Evolutionary conservation across 305 asterid species (phyloP).

Genomic region (Solanum hybrid): DNA sequence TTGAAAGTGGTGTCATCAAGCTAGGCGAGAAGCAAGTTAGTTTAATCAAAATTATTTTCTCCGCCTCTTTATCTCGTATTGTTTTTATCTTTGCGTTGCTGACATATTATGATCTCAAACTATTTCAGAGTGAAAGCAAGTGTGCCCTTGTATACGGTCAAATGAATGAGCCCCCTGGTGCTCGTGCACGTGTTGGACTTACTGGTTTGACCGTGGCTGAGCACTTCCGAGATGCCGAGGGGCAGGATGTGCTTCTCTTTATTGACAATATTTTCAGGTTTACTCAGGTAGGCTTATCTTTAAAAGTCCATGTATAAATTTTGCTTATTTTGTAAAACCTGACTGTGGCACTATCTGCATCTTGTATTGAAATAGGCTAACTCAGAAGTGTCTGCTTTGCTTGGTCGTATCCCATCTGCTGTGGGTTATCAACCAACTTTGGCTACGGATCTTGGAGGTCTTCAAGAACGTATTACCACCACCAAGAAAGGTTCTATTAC

Average conservation of each 20-base stretch:
- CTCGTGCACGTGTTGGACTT: slow-evolving; percentile 99
- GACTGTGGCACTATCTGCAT: neutral
- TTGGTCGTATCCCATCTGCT: slow-evolving; percentile 99
- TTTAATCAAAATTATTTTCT: neutral
- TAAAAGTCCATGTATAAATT: neutral
- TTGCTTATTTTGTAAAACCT: neutral
- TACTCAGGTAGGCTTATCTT: slow-evolving; percentile 53
- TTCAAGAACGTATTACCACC: slow-evolving; percentile 94
- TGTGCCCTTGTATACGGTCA: slow-evolving; percentile 98
- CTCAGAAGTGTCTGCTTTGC: slow-evolving; percentile 98
- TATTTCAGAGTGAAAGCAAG: slow-evolving; percentile 69
- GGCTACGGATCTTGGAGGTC: slow-evolving; percentile 99
- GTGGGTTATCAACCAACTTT: slow-evolving; percentile 97
- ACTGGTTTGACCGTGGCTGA: slow-evolving; percentile 96
- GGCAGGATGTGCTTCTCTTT: slow-evolving; percentile 97
- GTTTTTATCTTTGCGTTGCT: neutral
- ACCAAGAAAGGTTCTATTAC: slow-evolving; percentile 93
- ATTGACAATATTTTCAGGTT: slow-evolving; percentile 94
- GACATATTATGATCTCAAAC: neutral
- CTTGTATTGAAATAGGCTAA: slow-evolving; percentile 46
- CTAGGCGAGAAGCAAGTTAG: slow-evolving; percentile 88
- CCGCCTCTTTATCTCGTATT: neutral
- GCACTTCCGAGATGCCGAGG: slow-evolving; percentile 98
- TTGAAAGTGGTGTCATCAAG: slow-evolving; percentile 98
- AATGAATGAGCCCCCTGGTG: slow-evolving; percentile 99